A percentile compares a stretch with the other conserved stretches of the same genome.
phyloP scores from a whole-genome alignment of 2,329 filamentous ascomycete species.

The Colletotrichum acutatum region DNA sequence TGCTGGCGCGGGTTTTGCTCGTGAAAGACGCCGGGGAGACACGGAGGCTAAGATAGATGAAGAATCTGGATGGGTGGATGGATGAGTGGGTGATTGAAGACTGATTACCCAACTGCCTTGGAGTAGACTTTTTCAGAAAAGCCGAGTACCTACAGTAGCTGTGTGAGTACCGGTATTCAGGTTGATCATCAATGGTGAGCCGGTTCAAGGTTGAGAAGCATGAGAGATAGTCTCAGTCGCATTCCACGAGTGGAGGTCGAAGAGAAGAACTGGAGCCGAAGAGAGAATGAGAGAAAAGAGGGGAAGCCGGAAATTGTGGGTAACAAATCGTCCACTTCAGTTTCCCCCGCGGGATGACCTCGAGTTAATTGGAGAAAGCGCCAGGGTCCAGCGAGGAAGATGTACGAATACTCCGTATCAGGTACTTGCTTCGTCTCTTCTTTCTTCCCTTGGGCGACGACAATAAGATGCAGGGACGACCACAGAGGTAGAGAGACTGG shows the following conservation, averaged over 20 bases:
- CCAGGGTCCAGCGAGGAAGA: background rate
- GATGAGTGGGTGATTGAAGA: background rate
- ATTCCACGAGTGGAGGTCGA: background rate
- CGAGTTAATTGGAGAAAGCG: constrained; percentile 17
- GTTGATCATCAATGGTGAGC: background rate
- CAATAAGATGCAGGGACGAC: background rate
- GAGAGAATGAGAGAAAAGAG: constrained; percentile 22
- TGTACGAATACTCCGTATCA: background rate
- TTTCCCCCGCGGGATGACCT: constrained; percentile 15
- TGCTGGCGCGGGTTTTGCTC: constrained; percentile 8
- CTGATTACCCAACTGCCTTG: too few species aligned
- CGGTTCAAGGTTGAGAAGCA: background rate
- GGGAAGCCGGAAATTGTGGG: constrained; percentile 20
- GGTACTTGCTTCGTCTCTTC: background rate
- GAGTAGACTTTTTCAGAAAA: background rate
- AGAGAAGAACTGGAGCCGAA: background rate
- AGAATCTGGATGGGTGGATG: background rate
- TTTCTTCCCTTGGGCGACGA: constrained; percentile 18
- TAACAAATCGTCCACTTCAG: background rate
- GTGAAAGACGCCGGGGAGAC: constrained; percentile 7
- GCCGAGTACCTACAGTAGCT: too few species aligned
- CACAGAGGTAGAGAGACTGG: background rate
- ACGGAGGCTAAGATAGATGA: background rate
- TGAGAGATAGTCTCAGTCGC: background rate
- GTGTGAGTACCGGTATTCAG: background rate